Evolutionary conservation across 1,139 yeast genomes (phyloP).

Genomic region (Candida sanyaensis): DNA sequence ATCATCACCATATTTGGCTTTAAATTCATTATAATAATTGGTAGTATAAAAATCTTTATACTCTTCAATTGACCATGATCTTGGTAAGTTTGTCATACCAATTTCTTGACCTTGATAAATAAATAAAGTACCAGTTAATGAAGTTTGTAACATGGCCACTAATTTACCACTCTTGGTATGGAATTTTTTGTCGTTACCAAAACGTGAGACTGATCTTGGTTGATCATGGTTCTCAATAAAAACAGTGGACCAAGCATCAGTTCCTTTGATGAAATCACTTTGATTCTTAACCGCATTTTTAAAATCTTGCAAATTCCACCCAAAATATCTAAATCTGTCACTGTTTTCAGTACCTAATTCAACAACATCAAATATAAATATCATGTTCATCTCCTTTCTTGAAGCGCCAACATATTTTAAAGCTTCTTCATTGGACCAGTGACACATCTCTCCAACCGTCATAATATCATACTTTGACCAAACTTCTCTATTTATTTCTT

Average conservation of each 20-base stretch:
- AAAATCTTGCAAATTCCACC: conserved; percentile 41
- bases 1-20: conserved; percentile 30
- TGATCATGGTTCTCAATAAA: conserved; percentile 63
- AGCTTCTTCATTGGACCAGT: conserved; percentile 41
- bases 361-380: conserved; percentile 51
- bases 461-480: conserved; percentile 51
- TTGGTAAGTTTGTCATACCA: conserved; percentile 53
- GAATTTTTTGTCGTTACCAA: conserved; percentile 44
- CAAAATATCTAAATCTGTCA: conserved; percentile 35
- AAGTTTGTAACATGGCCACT: conserved; percentile 45
- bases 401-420: conserved; percentile 51
- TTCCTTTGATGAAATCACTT: conserved; percentile 42
- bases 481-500: conserved; percentile 50
- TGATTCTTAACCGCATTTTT: conserved; percentile 40
- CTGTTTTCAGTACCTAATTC: conserved; percentile 40
- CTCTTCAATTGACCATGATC: conserved; percentile 49
- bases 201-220: conserved; percentile 53
- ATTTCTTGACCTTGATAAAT: conserved; percentile 65
- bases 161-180: conserved; percentile 48
- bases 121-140: conserved; percentile 58
- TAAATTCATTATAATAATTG: conserved; percentile 41
- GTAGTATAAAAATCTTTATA: conserved; percentile 52
- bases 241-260: conserved; percentile 60
- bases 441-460: conserved; percentile 61
- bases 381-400: conserved; percentile 52